These are phyloP conservation scores for Phytophthora crassamura DNA, from an alignment of 352 stramenopile genomes.

Conservation along the genomic window DNA sequence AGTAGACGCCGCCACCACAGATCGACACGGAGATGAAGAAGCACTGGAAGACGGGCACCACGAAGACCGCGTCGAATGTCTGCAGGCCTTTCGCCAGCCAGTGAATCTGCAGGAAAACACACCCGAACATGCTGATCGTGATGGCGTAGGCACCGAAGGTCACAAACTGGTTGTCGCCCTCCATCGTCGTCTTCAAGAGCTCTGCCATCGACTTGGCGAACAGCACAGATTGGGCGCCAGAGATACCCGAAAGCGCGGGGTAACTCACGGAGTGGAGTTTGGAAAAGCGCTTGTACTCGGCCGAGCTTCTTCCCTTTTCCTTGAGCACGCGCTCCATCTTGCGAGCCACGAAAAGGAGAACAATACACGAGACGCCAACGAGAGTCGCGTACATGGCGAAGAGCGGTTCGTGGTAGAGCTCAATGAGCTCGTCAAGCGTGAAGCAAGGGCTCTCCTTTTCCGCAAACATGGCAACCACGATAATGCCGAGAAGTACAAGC, in stretches of 20 bases:
- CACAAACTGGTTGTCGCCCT: conserved; percentile 76
- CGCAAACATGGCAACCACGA: conserved; percentile 81
- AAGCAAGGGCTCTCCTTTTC: conserved; percentile 81
- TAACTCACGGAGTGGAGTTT: conserved; percentile 74
- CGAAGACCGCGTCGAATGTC: conserved; percentile 87
- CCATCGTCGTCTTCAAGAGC: conserved; percentile 82
- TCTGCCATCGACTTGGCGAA: conserved; percentile 87
- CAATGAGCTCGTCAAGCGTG: conserved; percentile 75
- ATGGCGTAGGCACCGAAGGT: conserved; percentile 83
- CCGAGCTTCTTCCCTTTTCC: conserved; percentile 47
- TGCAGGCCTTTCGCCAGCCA: conserved; percentile 86
- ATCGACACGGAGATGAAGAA: conserved; percentile 94
- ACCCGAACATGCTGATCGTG: conserved; percentile 77
- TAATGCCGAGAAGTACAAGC: conserved; percentile 76
- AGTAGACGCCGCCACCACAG: conserved; percentile 89
- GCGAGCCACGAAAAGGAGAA: conserved; percentile 47
- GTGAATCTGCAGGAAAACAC: conserved; percentile 90
- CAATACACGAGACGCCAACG: conserved; percentile 46
- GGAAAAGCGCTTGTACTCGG: conserved; percentile 60
- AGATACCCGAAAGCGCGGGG: conserved; percentile 75
- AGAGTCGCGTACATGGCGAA: conserved; percentile 78
- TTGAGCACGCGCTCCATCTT: conserved; percentile 56
- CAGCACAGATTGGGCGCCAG: conserved; percentile 81
- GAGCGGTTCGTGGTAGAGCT: conserved; percentile 63
- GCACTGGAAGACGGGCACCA: conserved; percentile 88